Percentiles rank a stretch among this genome's conserved stretches.
Conservation (phyloP, 2,329 filamentous ascomycete genomes). For the Pestalotiopsis sp. region DNA sequence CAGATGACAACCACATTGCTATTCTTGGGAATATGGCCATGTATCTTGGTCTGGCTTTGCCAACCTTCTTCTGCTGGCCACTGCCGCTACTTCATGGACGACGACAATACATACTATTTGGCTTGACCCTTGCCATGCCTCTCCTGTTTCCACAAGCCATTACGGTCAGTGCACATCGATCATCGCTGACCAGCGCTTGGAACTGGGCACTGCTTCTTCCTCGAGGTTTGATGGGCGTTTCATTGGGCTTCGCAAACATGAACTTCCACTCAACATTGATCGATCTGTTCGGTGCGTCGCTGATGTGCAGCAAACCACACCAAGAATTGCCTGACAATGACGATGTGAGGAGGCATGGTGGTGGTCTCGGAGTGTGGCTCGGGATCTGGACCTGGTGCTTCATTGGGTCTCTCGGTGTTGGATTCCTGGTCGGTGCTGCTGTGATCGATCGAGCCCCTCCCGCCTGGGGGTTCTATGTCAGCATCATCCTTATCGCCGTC, state of each 20-base stretch:
- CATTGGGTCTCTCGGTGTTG: conserved; percentile 70
- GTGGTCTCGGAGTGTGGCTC: conserved; percentile 80
- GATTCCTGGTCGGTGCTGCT: conserved; percentile 71
- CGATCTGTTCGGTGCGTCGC: conserved; percentile 75
- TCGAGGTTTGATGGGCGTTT: conserved; percentile 67
- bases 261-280: conserved; percentile 73
- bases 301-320: conserved; percentile 73
- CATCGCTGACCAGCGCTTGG: conserved; percentile 58
- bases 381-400: conserved; percentile 79
- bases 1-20: conserved; percentile 67
- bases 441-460: conserved; percentile 68
- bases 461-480: conserved; percentile 76
- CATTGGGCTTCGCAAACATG: conserved; percentile 76
- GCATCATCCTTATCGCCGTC: conserved; percentile 66
- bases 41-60: conserved; percentile 70
- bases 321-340: conserved; percentile 69
- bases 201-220: conserved; percentile 64
- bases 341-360: conserved; percentile 74
- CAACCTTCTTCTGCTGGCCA: conserved; percentile 74
- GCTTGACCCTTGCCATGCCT: conserved; percentile 70
- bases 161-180: conserved; percentile 58
- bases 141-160: conserved; percentile 77
- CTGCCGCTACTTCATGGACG: conserved; percentile 75
- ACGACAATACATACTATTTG: conserved; percentile 74
- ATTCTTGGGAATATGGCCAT: conserved; percentile 76